A percentile compares a stretch with the other conserved stretches of the same genome.
Evolutionary conservation across 768 basidiomycete genomes (phyloP).

Genomic region (Lactarius akahatsu): DNA sequence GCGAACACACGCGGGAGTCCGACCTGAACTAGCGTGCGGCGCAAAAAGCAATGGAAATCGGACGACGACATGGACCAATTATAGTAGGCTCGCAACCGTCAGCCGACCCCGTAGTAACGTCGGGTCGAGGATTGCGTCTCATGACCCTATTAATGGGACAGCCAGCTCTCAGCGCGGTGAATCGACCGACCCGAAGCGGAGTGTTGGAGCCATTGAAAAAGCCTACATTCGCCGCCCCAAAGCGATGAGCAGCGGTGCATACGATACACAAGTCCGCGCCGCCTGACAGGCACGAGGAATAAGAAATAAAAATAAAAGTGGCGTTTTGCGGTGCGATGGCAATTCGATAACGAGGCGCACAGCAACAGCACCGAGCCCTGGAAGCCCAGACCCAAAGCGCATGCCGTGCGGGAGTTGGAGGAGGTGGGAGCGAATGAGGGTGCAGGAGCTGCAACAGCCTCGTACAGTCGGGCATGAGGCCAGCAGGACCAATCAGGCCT

Average conservation of each 20-base stretch:
- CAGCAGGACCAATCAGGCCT: conserved; percentile 12
- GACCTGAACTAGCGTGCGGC: background rate
- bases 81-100: too few species aligned
- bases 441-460: conserved; percentile 6
- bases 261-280: conserved; percentile 5
- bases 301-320: too few species aligned
- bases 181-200: conserved; percentile 3
- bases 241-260: conserved; percentile 20
- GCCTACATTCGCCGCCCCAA: background rate
- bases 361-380: conserved; percentile 1
- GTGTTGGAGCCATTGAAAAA: background rate
- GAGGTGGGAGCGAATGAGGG: background rate
- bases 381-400: background rate
- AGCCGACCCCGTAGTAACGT: background rate
- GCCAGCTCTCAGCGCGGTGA: background rate
- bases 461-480: conserved; percentile 15
- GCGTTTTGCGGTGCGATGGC: conserved; percentile 1
- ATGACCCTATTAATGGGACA: background rate
- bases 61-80: background rate
- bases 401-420: background rate
- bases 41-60: background rate
- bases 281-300: background rate
- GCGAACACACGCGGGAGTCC: conserved; percentile 3
- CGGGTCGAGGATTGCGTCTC: background rate
- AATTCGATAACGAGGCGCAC: background rate